Base-by-base conservation (phyloP, 176 grass and related monocot species). In the Juncus effusus region DNA sequence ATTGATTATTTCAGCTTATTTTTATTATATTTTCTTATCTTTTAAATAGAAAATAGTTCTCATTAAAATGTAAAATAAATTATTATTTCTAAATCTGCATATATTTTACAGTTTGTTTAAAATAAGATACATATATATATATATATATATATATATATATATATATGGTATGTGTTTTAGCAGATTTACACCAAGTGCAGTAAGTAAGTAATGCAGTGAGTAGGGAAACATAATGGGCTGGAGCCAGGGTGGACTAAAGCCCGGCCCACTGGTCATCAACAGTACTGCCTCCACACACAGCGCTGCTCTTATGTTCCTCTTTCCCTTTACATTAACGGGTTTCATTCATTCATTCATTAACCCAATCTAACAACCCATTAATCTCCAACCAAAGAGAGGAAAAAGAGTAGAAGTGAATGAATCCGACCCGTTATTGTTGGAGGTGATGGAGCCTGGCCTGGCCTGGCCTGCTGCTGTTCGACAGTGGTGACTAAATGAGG, bases 181-280 rank as follows among this genome's bases (percentile, higher is more conserved):
- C 13, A 54, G 28, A 69, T 47, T 47, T 47, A 9, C 44, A 55
- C 35, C 65, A 53, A 28, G 65, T 69, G 37, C 44, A 39, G 5
- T 13, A 65, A 3, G 47, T 3, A 41, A 35, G 7, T 15, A 10
- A 37, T 35, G 19, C 19, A 28, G 19, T 28, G 10, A 67, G 62
- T 56, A 59, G 36, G 38, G 16, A 58, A 36, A 7, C 40, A 11
- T 44, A 38, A 38, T 72, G 54, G 39, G 54, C 50, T 70, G 66
- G 36, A 15, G 50, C 65, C 49, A 69, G 65, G 49, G 12, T 69
- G 49, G 65, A 36, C 10, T 36, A 7, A 69, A 55, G 28, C 49
- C 65, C 65, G 13, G 64, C 50, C 65, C 49, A 14, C 65, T 56
- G 16, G 45, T 9, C 40, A 67, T 7, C 52, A 14, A 9, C 8